Percentiles rank a stretch among this genome's conserved stretches.
These are phyloP conservation scores for Candida tallmaniae DNA, from an alignment of 805 yeast genomes.

Conservation along the genomic window DNA sequence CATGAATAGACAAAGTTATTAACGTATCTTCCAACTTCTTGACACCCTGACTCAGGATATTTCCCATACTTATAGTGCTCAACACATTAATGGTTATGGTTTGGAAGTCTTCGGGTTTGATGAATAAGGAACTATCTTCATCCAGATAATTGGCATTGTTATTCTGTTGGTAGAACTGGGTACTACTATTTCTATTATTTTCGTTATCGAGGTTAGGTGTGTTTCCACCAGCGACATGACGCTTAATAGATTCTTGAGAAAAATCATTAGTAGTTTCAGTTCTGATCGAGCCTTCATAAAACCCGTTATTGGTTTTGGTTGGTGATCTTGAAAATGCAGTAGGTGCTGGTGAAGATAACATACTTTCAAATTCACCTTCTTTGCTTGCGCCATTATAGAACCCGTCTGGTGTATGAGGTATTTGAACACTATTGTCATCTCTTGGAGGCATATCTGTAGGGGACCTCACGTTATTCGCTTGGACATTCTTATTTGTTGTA, in stretches of 20 bases:
- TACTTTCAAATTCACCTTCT: slow-evolving; percentile 9
- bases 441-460: slow-evolving; percentile 3
- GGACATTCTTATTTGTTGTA: not conserved
- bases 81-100: slow-evolving; percentile 46
- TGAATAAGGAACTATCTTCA: slow-evolving; percentile 43
- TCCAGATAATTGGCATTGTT: slow-evolving; percentile 9
- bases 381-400: slow-evolving; percentile 9
- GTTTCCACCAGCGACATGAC: not conserved
- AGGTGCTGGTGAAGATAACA: slow-evolving; percentile 15
- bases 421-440: not conserved
- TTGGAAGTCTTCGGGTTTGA: slow-evolving; percentile 55
- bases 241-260: slow-evolving; percentile 11
- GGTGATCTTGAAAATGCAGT: slow-evolving; percentile 10
- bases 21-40: slow-evolving; percentile 53
- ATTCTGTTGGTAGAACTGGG: slow-evolving; percentile 3
- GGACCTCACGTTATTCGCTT: slow-evolving; percentile 6
- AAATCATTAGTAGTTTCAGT: slow-evolving; percentile 10
- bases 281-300: slow-evolving; percentile 9
- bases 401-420: slow-evolving; percentile 22
- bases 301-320: slow-evolving; percentile 7
- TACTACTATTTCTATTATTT: not conserved
- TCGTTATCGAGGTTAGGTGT: not conserved
- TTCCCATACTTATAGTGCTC: slow-evolving; percentile 28
- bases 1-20: slow-evolving; percentile 59
- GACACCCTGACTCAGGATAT: slow-evolving; percentile 18